Evolutionary conservation across 2,329 filamentous ascomycete genomes (phyloP), one percentile per base, ranked within the genome.

Genomic region (Canariomyces notabilis): DNA sequence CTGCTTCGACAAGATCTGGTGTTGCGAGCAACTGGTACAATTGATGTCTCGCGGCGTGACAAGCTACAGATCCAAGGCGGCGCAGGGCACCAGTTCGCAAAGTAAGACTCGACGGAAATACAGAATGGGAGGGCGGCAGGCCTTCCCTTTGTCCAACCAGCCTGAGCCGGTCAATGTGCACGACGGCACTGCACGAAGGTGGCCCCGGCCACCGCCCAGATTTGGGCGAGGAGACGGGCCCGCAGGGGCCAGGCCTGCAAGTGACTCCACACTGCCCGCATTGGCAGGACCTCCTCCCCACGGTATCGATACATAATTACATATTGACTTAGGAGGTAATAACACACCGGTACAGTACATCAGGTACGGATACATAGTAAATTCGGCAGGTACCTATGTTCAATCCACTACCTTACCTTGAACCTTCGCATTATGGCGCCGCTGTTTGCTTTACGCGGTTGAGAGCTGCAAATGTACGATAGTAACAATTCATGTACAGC

Each of bases 111-210:
- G 37, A 20, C 8, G 41, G 42, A 22, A 37, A 33, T n/a, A n/a
- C n/a, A n/a, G 26, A 42, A 36, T n/a, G 20, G 26, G 20, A 5
- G 37, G 22, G 18, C 33, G 14, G 16, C 32, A 34, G 26, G 15
- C 21, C 26, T 22, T 46, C 19, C 39, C 39, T 47, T 47, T 47
- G 45, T 47, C 44, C 23, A 19, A 33, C 18, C 21, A 21, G n/a
- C n/a, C n/a, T n/a, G n/a, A n/a, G n/a, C n/a, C n/a, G n/a, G n/a
- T n/a, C n/a, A n/a, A 22, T 37, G 12, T 38, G 37, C 44, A 37
- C 44, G 23, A 38, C 38, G 15, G 37, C 34, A 26, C 26, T 43
- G 45, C 32, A 42, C 34, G 21, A 34, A 35, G 36, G 26, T 22
- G 37, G 16, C 36, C 46, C 37, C 29, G 32, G 45, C 22, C 15